Evolutionary conservation across 2,329 filamentous ascomycete species (phyloP).

Genomic region (Aureobasidium namibiae): DNA sequence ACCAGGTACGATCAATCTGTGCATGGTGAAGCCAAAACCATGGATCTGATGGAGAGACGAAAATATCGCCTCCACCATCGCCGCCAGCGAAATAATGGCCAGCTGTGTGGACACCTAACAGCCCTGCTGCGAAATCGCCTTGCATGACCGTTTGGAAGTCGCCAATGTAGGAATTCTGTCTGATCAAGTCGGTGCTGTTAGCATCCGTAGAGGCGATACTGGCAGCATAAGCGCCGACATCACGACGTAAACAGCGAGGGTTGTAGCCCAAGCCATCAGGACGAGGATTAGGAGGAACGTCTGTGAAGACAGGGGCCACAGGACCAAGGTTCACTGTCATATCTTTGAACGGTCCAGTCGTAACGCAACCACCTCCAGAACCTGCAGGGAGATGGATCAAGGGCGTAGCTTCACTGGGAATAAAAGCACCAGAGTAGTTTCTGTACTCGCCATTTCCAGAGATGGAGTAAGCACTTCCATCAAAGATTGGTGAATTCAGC

Average conservation of each 20-base stretch:
- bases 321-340: slow-evolving; percentile 41
- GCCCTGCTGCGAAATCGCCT: slow-evolving; percentile 16
- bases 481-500: slow-evolving; percentile 44
- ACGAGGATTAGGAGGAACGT: slow-evolving; percentile 23
- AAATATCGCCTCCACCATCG: slow-evolving; percentile 35
- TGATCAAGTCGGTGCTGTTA: slow-evolving; percentile 18
- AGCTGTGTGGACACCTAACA: slow-evolving; percentile 34
- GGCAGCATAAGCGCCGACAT: slow-evolving; percentile 24
- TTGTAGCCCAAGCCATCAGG: slow-evolving; percentile 24
- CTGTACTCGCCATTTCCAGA: slow-evolving; percentile 22
- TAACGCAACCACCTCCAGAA: slow-evolving; percentile 46
- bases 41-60: slow-evolving; percentile 37
- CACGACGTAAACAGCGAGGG: slow-evolving; percentile 30
- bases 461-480: slow-evolving; percentile 42
- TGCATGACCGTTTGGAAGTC: slow-evolving; percentile 23
- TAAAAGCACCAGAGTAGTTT: slow-evolving; percentile 33
- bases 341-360: slow-evolving; percentile 42
- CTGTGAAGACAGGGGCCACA: slow-evolving; percentile 30
- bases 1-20: slow-evolving; percentile 41
- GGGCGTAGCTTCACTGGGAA: slow-evolving; percentile 13
- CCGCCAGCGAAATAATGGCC: slow-evolving; percentile 42
- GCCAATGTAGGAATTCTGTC: slow-evolving; percentile 15
- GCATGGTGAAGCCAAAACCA: slow-evolving; percentile 42
- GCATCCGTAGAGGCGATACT: slow-evolving; percentile 14
- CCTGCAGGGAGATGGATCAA: slow-evolving; percentile 35